Conservation (phyloP, 768 basidiomycete species). For the Rhizopogon rudus region DNA sequence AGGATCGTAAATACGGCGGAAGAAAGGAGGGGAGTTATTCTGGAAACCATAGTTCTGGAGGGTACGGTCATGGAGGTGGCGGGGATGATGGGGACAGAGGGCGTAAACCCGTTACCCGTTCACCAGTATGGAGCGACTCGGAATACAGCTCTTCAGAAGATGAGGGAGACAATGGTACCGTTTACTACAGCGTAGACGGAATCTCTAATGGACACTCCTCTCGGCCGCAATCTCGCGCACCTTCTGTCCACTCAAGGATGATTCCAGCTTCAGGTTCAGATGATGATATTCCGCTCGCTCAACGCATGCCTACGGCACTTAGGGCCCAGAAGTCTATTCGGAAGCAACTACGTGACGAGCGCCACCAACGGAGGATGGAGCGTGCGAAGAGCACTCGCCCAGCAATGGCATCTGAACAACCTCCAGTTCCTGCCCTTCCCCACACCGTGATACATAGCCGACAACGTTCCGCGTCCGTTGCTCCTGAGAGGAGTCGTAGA, state of each 20-base stretch:
- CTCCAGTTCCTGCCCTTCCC: slow-evolving; percentile 11
- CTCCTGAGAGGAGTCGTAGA: slow-evolving; percentile 39
- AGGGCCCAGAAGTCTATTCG: slow-evolving; percentile 80
- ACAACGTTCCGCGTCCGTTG: slow-evolving; percentile 27
- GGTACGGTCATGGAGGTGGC: slow-evolving; percentile 29
- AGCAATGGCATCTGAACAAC: slow-evolving; percentile 13
- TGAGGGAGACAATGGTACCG: slow-evolving; percentile 35
- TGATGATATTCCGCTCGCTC: slow-evolving; percentile 83
- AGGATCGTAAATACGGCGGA: slow-evolving; percentile 8
- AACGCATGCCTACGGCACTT: slow-evolving; percentile 77
- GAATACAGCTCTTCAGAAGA: slow-evolving; percentile 36
- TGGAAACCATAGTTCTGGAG: slow-evolving; percentile 13
- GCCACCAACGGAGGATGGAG: slow-evolving; percentile 50
- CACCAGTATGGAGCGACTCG: slow-evolving; percentile 30
- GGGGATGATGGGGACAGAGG: slow-evolving; percentile 37
- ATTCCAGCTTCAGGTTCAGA: slow-evolving; percentile 34
- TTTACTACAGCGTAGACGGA: slow-evolving; percentile 40
- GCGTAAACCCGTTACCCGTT: slow-evolving; percentile 21
- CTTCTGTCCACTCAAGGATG: slow-evolving; percentile 15
- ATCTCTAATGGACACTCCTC: slow-evolving; percentile 22
- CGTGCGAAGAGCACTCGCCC: slow-evolving; percentile 29
- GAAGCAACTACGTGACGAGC: slow-evolving; percentile 63
- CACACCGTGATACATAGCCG: slow-evolving; percentile 23
- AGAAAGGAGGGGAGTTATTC: slow-evolving; percentile 11
- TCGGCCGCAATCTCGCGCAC: slow-evolving; percentile 16